Conservation (phyloP, 164 flowering plant species). For the Santalum album region DNA sequence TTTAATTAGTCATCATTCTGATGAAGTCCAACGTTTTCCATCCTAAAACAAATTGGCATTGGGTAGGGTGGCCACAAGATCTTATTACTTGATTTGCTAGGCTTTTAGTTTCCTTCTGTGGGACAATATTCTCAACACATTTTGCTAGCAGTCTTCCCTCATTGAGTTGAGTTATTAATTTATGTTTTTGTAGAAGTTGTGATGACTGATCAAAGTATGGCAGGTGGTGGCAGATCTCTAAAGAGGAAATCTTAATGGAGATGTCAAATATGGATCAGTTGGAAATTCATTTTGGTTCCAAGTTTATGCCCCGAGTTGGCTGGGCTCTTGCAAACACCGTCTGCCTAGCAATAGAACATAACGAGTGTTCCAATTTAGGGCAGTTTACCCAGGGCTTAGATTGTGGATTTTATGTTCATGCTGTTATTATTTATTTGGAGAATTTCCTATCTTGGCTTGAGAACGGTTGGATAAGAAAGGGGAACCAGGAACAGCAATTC, state of each 20-base stretch:
- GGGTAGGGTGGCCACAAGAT: too few relatives aligned
- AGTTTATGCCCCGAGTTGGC: slow-evolving; percentile 53
- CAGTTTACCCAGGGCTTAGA: slow-evolving; percentile 39
- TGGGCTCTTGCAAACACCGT: slow-evolving; percentile 90
- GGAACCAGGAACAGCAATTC: slow-evolving; percentile 17
- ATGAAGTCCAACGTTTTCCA: too few relatives aligned
- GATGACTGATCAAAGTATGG: slow-evolving; percentile 74
- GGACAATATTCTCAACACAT: too few relatives aligned
- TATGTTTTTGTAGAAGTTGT: background rate
- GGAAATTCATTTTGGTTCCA: slow-evolving; percentile 11
- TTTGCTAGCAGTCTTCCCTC: too few relatives aligned
- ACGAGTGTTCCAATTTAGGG: slow-evolving; percentile 25
- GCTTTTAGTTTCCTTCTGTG: too few relatives aligned
- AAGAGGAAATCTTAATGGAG: slow-evolving; percentile 45
- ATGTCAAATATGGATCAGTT: slow-evolving; percentile 46
- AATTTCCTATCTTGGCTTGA: slow-evolving; percentile 42
- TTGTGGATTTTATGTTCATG: slow-evolving; percentile 47
- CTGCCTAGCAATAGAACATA: slow-evolving; percentile 43
- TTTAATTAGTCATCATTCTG: too few relatives aligned
- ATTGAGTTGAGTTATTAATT: too few relatives aligned
- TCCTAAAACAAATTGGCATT: too few relatives aligned
- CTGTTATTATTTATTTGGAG: slow-evolving; percentile 44
- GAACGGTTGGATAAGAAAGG: slow-evolving; percentile 28
- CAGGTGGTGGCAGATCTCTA: slow-evolving; percentile 93
- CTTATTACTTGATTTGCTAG: too few relatives aligned